These are phyloP conservation scores for Lentinula edodes DNA, from an alignment of 768 basidiomycete species.

Conservation along the genomic window DNA sequence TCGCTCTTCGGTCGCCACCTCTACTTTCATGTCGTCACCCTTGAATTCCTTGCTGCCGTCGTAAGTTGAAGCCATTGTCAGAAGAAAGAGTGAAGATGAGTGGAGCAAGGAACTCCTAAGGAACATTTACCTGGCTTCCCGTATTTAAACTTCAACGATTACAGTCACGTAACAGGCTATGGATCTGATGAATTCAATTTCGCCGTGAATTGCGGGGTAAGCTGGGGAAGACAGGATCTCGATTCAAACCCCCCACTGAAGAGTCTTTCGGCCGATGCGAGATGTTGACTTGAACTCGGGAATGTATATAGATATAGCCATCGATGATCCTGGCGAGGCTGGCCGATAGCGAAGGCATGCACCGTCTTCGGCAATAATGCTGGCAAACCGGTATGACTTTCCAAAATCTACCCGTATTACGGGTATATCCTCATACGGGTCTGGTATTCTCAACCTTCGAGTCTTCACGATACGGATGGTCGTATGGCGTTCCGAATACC, in stretches of 20 bases:
- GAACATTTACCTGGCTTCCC: background rate
- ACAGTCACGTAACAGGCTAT: background rate
- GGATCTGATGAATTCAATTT: background rate
- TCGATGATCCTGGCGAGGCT: background rate
- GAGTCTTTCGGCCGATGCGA: background rate
- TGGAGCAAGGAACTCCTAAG: background rate
- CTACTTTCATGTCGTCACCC: conserved; percentile 4
- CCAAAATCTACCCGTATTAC: background rate
- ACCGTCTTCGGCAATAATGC: background rate
- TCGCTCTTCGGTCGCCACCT: background rate
- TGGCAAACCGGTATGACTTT: background rate
- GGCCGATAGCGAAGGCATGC: background rate
- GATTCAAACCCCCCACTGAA: background rate
- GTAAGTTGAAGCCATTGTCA: background rate
- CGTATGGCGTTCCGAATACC: background rate
- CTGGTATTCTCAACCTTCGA: background rate
- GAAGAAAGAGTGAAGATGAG: background rate
- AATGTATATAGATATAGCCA: background rate
- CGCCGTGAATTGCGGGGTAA: background rate
- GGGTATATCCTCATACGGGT: background rate
- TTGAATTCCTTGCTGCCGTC: background rate
- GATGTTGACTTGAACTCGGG: background rate
- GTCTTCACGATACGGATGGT: background rate
- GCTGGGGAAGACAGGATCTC: background rate
- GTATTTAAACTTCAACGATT: background rate